phyloP scores from a whole-genome alignment of 2,329 filamentous ascomycete species.

The Blastomyces emzantsi region DNA sequence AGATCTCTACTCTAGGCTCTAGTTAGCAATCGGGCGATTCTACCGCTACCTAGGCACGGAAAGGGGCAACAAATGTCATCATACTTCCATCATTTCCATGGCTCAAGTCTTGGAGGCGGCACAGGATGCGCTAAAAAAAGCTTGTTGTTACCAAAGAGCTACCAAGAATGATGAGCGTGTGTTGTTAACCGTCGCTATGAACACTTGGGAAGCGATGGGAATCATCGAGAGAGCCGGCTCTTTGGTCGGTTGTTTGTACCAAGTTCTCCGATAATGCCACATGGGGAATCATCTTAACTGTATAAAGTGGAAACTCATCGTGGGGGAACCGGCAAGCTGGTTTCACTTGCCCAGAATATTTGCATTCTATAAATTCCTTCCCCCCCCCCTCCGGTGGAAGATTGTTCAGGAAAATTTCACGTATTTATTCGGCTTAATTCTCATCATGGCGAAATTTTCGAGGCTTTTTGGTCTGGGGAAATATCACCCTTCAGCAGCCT shows the following conservation, averaged over 20 bases:
- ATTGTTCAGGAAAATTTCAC: background rate
- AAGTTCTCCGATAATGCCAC: background rate
- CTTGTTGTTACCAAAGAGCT: background rate
- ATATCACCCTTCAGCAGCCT: background rate
- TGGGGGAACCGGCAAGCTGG: background rate
- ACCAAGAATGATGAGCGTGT: background rate
- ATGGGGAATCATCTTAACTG: background rate
- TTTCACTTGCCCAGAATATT: background rate
- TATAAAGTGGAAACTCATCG: background rate
- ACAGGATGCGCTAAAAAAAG: background rate
- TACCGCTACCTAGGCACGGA: background rate
- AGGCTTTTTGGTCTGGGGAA: background rate
- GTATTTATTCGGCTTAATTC: background rate
- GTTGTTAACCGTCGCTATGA: background rate
- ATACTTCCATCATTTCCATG: background rate
- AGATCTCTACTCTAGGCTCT: too few relatives aligned
- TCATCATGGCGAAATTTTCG: background rate
- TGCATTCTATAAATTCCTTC: background rate
- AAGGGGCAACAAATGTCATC: background rate
- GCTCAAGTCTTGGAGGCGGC: background rate
- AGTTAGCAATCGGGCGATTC: too few relatives aligned
- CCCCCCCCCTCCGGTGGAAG: background rate
- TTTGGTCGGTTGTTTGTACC: background rate
- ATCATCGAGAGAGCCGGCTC: background rate
- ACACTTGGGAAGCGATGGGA: background rate